Evolutionary conservation across 2,329 filamentous ascomycete species (phyloP).

Genomic region (Alternaria alternata): DNA sequence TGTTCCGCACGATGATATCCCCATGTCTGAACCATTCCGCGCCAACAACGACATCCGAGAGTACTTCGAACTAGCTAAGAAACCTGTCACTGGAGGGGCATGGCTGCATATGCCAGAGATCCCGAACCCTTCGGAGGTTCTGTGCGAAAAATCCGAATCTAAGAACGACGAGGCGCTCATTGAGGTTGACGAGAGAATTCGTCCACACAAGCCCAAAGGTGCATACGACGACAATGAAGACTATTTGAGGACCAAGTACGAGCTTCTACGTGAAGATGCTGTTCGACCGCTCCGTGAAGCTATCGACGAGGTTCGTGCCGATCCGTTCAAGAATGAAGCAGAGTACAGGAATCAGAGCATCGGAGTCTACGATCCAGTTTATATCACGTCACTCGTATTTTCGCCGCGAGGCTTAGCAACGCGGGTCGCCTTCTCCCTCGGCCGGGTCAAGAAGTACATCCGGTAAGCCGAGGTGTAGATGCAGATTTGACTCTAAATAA

Average conservation of each 20-base stretch:
- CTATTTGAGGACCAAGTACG: conserved; percentile 78
- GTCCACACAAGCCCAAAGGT: conserved; percentile 49
- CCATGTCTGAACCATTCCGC: conserved; percentile 14
- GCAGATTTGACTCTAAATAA: background rate
- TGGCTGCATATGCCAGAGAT: conserved; percentile 60
- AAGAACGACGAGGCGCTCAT: conserved; percentile 25
- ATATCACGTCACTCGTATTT: conserved; percentile 71
- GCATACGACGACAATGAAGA: conserved; percentile 68
- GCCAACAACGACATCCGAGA: conserved; percentile 38
- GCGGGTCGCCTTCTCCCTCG: conserved; percentile 74
- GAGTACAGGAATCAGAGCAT: conserved; percentile 48
- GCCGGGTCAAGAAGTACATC: conserved; percentile 70
- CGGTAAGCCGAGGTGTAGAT: conserved; percentile 35
- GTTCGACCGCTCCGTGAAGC: conserved; percentile 73
- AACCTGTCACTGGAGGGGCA: conserved; percentile 28
- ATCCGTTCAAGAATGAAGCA: conserved; percentile 59
- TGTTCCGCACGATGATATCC: conserved; percentile 24
- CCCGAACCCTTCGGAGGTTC: conserved; percentile 63
- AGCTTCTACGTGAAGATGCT: conserved; percentile 77
- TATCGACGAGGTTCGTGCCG: conserved; percentile 56
- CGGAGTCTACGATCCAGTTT: conserved; percentile 62
- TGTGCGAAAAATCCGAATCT: conserved; percentile 14
- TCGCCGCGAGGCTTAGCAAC: conserved; percentile 69
- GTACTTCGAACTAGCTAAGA: conserved; percentile 32
- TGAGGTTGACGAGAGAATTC: conserved; percentile 28